phyloP scores from a whole-genome alignment of 192 early-diverging fungal genomes.

The Backusella mclennaniae region DNA sequence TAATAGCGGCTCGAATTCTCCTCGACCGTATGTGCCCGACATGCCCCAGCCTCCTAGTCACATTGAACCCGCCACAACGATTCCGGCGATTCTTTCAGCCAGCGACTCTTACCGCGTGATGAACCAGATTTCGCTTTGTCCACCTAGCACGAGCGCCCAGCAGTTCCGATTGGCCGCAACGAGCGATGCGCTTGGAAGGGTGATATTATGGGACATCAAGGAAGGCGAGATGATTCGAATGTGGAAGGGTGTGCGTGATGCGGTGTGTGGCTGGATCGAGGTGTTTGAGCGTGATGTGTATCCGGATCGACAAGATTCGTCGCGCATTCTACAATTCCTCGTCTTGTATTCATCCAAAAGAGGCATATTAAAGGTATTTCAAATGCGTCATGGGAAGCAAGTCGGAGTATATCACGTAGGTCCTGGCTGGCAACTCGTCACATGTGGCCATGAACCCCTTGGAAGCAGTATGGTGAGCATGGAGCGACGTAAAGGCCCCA shows the following conservation, averaged over 20 bases:
- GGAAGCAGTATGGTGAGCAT: constrained; percentile 35
- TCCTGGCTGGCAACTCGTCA: constrained; percentile 51
- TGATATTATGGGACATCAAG: constrained; percentile 62
- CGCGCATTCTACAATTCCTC: constrained; percentile 48
- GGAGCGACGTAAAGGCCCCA: constrained; percentile 4
- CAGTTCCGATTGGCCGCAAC: constrained; percentile 53
- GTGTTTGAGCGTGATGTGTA: constrained; percentile 35
- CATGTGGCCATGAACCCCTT: constrained; percentile 43
- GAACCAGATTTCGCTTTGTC: constrained; percentile 48
- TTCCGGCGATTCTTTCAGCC: constrained; percentile 51
- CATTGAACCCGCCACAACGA: constrained; percentile 52
- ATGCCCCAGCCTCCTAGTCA: constrained; percentile 38
- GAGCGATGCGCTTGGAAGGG: constrained; percentile 66
- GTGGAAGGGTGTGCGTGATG: constrained; percentile 73
- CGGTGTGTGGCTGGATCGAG: constrained; percentile 69
- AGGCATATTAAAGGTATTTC: constrained; percentile 65
- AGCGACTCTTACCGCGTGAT: constrained; percentile 55
- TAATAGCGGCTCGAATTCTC: not conserved
- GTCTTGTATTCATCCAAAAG: constrained; percentile 63
- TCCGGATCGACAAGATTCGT: not conserved
- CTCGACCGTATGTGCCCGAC: constrained; percentile 34
- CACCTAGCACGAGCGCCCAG: constrained; percentile 39
- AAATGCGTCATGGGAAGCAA: constrained; percentile 58
- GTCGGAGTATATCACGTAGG: constrained; percentile 60
- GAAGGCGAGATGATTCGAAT: constrained; percentile 65